Evolutionary conservation across 2,329 filamentous ascomycete genomes (phyloP), one percentile per base, ranked within the genome.

Genomic region (Salinomyces thailandicus): DNA sequence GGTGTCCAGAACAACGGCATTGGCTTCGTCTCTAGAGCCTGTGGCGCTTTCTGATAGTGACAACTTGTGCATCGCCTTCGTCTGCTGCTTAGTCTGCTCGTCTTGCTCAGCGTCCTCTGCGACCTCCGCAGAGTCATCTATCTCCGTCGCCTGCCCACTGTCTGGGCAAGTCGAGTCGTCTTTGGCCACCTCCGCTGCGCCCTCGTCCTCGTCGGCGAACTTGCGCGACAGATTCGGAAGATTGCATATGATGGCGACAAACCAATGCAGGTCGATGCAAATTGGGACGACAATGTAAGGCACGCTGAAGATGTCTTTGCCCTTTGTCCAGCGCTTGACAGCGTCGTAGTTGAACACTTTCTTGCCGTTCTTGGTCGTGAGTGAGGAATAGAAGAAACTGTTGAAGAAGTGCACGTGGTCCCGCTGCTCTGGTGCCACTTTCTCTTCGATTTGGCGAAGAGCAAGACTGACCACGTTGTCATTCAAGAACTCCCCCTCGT

Each of bases 381-480:
- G 69, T 32, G 79, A 80, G 14, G 80, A 76, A 54, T 83, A 96
- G 61, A 96, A 95, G 60, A 85, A 94, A 0, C 85, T 91, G 56
- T 87, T 96, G 66, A 93, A 89, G 48, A 94, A 82, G 56, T 93
- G 85, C 3, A 93, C 76, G 1, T 74, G 69, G 2, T 69, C 66
- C 8, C 69, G 63, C 26, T 64, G 59, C 44, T 48, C 45, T 2
- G 50, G 41, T 9, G 24, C 28, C 46, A 59, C 52, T 13, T 45
- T 45, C 34, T 58, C 52, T 33, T 57, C 47, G 18, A 55, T 47
- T 29, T 43, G 57, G 41, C 81, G 77, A 37, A 94, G 68, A 54
- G 93, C 94, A 55, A 95, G 95, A 34, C 75, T 78, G 47, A 98
- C 82, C 18, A 98, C 65, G 52, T 85, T 94, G 62, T 98, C 91